Conservation (phyloP, 2,329 filamentous ascomycete genomes). For the Leptodontidium sp. region DNA sequence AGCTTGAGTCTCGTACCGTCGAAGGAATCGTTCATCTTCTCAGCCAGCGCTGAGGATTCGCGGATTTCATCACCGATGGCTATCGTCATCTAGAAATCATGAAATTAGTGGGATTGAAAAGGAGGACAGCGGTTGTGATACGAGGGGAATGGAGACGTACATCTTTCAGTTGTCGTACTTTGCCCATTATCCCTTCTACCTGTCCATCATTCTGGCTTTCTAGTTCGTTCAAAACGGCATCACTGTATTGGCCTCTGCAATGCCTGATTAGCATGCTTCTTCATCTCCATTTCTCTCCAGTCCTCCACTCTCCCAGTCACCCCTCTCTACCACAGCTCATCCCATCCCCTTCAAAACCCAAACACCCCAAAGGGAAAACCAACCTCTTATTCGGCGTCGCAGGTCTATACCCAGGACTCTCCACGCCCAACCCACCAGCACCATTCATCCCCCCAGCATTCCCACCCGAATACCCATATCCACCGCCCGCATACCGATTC, state of each 20-base stretch:
- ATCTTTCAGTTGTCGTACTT: conserved; percentile 88
- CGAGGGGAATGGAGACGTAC: conserved; percentile 60
- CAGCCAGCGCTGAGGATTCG: conserved; percentile 84
- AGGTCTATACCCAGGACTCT: conserved; percentile 60
- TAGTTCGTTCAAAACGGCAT: conserved; percentile 89
- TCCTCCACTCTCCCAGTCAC: background rate
- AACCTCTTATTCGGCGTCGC: conserved; percentile 78
- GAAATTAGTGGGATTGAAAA: background rate
- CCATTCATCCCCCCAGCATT: conserved; percentile 37
- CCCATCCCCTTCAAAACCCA: background rate
- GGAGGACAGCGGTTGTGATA: conserved; percentile 23
- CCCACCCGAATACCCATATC: conserved; percentile 61
- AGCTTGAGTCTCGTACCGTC: conserved; percentile 83
- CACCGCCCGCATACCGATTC: conserved; percentile 44
- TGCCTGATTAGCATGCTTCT: conserved; percentile 2
- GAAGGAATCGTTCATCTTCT: conserved; percentile 96
- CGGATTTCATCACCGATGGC: conserved; percentile 97
- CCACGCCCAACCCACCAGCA: conserved; percentile 41
- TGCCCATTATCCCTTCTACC: conserved; percentile 88
- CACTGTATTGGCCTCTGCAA: conserved; percentile 85
- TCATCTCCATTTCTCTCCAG: background rate
- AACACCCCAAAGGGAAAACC: conserved; percentile 38
- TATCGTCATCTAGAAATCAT: conserved; percentile 73
- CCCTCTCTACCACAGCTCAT: conserved; percentile 1
- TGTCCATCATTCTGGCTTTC: conserved; percentile 95